These are phyloP conservation scores for Neurospora terricola DNA, from an alignment of 495 filamentous ascomycete genomes.

Conservation along the genomic window DNA sequence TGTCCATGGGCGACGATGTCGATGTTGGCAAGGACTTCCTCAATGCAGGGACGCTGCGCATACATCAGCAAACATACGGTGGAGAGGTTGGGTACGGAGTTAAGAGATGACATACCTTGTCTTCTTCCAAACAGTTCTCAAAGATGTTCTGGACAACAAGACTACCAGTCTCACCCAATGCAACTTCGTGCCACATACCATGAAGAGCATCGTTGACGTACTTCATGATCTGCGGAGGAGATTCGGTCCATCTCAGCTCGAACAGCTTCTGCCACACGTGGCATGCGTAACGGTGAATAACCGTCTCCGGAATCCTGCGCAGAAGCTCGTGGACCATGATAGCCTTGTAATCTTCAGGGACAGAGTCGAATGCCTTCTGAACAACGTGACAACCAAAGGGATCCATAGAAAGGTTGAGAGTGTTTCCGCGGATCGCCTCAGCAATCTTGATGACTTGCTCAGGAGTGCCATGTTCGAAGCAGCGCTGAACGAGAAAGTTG, in stretches of 20 bases:
- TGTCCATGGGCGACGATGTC: slow-evolving; percentile 96
- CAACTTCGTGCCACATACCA: slow-evolving; percentile 99
- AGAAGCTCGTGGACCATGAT: slow-evolving; percentile 96
- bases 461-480: slow-evolving; percentile 94
- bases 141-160: slow-evolving; percentile 99
- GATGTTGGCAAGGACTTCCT: slow-evolving; percentile 88
- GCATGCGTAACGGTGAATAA: slow-evolving; percentile 95
- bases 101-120: slow-evolving; percentile 57
- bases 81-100: not conserved
- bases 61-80: slow-evolving; percentile 16
- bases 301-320: slow-evolving; percentile 91
- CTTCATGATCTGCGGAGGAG: slow-evolving; percentile 95
- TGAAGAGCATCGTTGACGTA: slow-evolving; percentile 92
- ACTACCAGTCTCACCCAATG: slow-evolving; percentile 91
- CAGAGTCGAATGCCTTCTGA: slow-evolving; percentile 95
- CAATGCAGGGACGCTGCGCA: slow-evolving; percentile 79
- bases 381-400: slow-evolving; percentile 97
- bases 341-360: slow-evolving; percentile 94
- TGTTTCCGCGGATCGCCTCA: slow-evolving; percentile 89
- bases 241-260: slow-evolving; percentile 87
- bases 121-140: slow-evolving; percentile 96
- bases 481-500: slow-evolving; percentile 97
- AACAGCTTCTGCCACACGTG: slow-evolving; percentile 99
- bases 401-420: slow-evolving; percentile 91
- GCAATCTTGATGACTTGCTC: slow-evolving; percentile 95